phyloP scores from a whole-genome alignment of 495 filamentous ascomycete genomes.

The Haplographium delicatum region DNA sequence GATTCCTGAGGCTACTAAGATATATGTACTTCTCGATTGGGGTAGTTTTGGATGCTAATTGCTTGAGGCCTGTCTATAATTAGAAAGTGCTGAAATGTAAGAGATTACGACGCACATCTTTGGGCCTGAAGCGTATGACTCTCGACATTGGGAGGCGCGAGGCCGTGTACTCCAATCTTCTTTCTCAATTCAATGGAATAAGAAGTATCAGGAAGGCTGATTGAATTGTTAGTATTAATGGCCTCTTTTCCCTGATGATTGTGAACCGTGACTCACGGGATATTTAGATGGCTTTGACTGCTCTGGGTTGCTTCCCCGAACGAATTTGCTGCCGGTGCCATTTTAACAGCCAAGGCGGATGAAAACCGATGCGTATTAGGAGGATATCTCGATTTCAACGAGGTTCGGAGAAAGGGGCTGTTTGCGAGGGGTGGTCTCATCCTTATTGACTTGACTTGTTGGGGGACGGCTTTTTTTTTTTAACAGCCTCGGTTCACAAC shows the following conservation, averaged over 20 bases:
- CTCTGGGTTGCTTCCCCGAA: not conserved
- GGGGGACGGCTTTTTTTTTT: not conserved
- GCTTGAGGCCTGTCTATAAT: constrained; percentile 48
- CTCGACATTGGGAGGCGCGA: constrained; percentile 45
- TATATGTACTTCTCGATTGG: constrained; percentile 77
- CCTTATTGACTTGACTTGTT: constrained; percentile 6
- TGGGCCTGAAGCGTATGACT: constrained; percentile 62
- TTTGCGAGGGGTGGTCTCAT: not conserved
- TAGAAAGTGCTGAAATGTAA: not conserved
- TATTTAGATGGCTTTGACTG: not conserved
- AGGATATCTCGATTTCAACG: not conserved
- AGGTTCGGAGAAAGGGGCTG: not conserved
- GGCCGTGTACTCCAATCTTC: constrained; percentile 63
- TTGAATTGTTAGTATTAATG: not conserved
- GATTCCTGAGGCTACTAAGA: constrained; percentile 65
- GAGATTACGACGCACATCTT: constrained; percentile 47
- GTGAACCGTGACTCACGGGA: constrained; percentile 10
- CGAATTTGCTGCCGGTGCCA: not conserved
- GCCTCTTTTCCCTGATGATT: no score
- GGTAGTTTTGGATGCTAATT: constrained; percentile 59
- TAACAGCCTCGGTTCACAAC: not conserved
- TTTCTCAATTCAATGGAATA: constrained; percentile 34
- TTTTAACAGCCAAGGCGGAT: constrained; percentile 8
- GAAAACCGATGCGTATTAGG: not conserved
- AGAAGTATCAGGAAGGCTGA: constrained; percentile 14